Conservation (phyloP, 78 protist species). For the Cyanophora paradoxa region DNA sequence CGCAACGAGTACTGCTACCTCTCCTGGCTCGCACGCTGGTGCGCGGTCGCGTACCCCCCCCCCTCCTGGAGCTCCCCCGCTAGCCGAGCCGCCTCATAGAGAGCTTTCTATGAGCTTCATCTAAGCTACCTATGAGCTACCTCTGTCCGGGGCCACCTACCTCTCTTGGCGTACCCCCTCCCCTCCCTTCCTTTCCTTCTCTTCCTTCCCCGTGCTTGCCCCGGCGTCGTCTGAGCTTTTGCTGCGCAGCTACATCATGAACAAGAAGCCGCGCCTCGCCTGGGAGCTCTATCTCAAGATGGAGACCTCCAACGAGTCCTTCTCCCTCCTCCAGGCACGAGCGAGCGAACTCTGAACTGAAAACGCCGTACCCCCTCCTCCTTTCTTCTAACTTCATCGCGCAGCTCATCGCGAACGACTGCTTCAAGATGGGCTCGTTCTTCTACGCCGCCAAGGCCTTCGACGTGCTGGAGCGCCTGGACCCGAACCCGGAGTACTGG, state of each 20-base stretch:
- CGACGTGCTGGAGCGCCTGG: constrained; percentile 77
- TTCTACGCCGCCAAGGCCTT: constrained; percentile 75
- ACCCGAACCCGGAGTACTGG: constrained; percentile 56
- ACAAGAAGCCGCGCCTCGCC: constrained; percentile 42
- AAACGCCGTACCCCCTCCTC: not conserved
- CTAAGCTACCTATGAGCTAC: not conserved
- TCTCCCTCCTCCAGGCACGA: constrained; percentile 6
- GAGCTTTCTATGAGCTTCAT: not conserved
- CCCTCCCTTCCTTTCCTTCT: too few relatives aligned
- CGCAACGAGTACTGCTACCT: constrained; percentile 38
- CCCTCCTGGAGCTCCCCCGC: too few relatives aligned
- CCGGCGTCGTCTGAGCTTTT: too few relatives aligned
- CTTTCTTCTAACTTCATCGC: not conserved
- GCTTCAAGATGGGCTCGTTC: constrained; percentile 71
- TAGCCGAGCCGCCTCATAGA: not conserved
- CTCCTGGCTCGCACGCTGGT: constrained; percentile 56
- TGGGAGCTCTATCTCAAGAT: constrained; percentile 73
- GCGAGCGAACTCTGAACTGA: not conserved
- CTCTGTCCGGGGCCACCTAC: not conserved
- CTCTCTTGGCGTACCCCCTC: not conserved
- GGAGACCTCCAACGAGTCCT: constrained; percentile 47
- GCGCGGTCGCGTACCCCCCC: too few relatives aligned
- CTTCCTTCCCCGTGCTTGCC: too few relatives aligned
- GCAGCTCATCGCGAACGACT: constrained; percentile 76
- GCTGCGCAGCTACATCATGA: constrained; percentile 41